A percentile compares a stretch with the other conserved stretches of the same genome.
Conservation (phyloP, 495 filamentous ascomycete genomes). For the Penicillium atrosanguineum region DNA sequence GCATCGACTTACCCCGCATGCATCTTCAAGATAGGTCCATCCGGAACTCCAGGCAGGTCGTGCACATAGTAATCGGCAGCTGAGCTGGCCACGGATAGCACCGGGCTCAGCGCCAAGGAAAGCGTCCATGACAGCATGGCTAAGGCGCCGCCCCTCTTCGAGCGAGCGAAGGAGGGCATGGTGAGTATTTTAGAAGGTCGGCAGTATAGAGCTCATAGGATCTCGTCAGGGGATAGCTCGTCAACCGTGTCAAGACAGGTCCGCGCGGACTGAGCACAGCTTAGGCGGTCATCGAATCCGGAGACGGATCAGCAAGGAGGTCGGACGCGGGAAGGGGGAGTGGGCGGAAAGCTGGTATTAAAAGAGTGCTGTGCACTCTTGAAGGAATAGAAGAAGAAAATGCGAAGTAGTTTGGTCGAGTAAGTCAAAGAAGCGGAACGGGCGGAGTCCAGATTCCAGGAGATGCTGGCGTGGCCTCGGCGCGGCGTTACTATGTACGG, state of each 20-base stretch:
- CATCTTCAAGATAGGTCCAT: slow-evolving; percentile 85
- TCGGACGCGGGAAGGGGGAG: slow-evolving; percentile 18
- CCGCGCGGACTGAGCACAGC: slow-evolving; percentile 14
- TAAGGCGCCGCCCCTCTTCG: slow-evolving; percentile 14
- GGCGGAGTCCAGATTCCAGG: background rate
- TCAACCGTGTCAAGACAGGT: background rate
- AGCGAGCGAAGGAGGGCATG: slow-evolving; percentile 17
- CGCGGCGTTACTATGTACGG: background rate
- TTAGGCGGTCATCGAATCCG: slow-evolving; percentile 20
- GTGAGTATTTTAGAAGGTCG: slow-evolving; percentile 15
- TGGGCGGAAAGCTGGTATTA: background rate
- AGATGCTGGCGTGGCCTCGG: slow-evolving; percentile 26
- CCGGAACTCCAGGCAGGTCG: slow-evolving; percentile 79
- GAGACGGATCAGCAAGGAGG: slow-evolving; percentile 6
- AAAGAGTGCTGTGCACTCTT: too few species aligned
- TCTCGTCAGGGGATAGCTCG: background rate
- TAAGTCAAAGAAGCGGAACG: slow-evolving; percentile 6
- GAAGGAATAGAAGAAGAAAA: background rate
- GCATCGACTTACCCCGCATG: slow-evolving; percentile 79
- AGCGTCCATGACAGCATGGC: slow-evolving; percentile 27
- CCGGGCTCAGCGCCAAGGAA: slow-evolving; percentile 24
- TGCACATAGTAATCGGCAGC: slow-evolving; percentile 89
- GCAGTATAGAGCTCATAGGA: slow-evolving; percentile 3
- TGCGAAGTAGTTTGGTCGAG: slow-evolving; percentile 11
- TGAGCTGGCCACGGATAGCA: slow-evolving; percentile 44